Conservation (phyloP, 495 filamentous ascomycete genomes). For the Evernia prunastri region DNA sequence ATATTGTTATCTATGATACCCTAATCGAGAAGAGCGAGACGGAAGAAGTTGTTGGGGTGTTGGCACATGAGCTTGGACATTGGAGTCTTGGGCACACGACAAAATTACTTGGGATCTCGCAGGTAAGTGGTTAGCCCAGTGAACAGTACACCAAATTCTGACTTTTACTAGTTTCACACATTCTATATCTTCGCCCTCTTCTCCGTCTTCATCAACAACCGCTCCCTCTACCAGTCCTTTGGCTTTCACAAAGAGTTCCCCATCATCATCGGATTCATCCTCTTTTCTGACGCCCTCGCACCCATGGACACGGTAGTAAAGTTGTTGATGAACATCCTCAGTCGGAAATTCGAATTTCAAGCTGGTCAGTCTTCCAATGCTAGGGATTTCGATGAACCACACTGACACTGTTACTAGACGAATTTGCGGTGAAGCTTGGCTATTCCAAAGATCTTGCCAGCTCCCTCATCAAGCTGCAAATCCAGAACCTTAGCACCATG, state of each 20-base stretch:
- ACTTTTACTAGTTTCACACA: conserved; percentile 57
- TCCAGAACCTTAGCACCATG: conserved; percentile 97
- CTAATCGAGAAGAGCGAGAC: conserved; percentile 89
- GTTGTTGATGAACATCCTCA: conserved; percentile 92
- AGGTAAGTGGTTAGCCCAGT: conserved; percentile 42
- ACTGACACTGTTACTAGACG: conserved; percentile 42
- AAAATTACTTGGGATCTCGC: conserved; percentile 79
- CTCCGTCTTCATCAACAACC: conserved; percentile 94
- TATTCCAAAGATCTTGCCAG: conserved; percentile 78
- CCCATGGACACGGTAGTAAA: conserved; percentile 90
- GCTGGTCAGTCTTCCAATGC: conserved; percentile 54
- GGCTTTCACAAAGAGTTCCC: conserved; percentile 81
- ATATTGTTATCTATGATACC: conserved; percentile 98
- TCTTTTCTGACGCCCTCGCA: conserved; percentile 88
- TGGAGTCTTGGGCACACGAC: conserved; percentile 95
- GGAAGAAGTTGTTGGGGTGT: conserved; percentile 87
- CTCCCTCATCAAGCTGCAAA: conserved; percentile 92
- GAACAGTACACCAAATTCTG: not conserved
- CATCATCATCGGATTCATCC: conserved; percentile 91
- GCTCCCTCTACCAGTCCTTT: conserved; percentile 81
- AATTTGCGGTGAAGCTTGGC: conserved; percentile 79
- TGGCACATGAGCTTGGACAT: conserved; percentile 93
- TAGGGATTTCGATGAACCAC: conserved; percentile 1
- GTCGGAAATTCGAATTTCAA: conserved; percentile 89
- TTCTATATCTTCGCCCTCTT: conserved; percentile 96